phyloP scores from a whole-genome alignment of 2,329 filamentous ascomycete species.

The Aspergillus neotritici region DNA sequence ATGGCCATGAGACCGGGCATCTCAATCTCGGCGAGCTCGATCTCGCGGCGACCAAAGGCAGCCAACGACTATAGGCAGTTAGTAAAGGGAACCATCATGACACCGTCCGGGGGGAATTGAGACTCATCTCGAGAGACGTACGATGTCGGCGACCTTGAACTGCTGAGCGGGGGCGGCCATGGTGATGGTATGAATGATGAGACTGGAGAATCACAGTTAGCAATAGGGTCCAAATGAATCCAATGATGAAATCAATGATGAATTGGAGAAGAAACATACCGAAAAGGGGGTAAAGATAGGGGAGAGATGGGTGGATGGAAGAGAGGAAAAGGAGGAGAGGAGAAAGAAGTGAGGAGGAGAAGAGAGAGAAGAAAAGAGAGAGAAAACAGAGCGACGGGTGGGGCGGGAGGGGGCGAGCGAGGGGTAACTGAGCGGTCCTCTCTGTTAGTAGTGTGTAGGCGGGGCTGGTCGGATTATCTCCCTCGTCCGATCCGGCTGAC shows the following conservation, averaged over 20 bases:
- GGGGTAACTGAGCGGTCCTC: too few relatives aligned
- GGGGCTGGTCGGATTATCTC: conserved; percentile 1
- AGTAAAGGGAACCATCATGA: conserved; percentile 1
- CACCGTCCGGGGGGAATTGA: neutral
- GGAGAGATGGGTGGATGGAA: conserved; percentile 3
- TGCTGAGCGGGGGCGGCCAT: conserved; percentile 77
- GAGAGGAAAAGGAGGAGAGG: conserved; percentile 2
- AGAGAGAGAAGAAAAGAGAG: conserved; percentile 8
- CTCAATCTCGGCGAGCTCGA: conserved; percentile 91
- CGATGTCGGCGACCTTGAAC: conserved; percentile 98
- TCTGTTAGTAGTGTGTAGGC: neutral
- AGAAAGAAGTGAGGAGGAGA: conserved; percentile 6
- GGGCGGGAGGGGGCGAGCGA: conserved; percentile 1
- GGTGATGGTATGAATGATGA: conserved; percentile 16
- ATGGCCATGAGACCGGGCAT: conserved; percentile 98
- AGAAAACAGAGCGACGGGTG: conserved; percentile 7
- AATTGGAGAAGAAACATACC: too few relatives aligned
- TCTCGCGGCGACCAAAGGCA: conserved; percentile 98
- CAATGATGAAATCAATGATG: too few relatives aligned
- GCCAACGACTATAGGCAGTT: conserved; percentile 61
- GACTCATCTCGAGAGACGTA: conserved; percentile 28
- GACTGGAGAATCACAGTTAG: too few relatives aligned
- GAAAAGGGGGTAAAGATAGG: conserved; percentile 1
- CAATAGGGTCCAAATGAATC: too few relatives aligned
- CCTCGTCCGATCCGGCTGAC: too few relatives aligned